phyloP scores from a whole-genome alignment of 345 rosid species.

The Melaleuca alternifolia region DNA sequence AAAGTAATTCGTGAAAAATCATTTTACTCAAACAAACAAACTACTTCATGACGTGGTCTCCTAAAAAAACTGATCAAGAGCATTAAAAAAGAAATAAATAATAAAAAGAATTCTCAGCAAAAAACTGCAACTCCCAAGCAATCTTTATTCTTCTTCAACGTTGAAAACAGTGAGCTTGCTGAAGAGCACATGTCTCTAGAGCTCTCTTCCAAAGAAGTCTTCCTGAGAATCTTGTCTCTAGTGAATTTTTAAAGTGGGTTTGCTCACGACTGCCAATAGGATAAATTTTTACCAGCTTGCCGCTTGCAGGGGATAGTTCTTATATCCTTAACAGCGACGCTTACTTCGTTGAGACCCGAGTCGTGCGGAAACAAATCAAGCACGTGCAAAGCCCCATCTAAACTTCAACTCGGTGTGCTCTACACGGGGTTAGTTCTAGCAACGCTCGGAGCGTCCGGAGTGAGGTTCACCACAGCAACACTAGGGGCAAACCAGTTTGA shows the following conservation, averaged over 20 bases:
- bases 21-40: background rate
- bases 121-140: background rate
- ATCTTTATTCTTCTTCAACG: no score
- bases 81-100: background rate
- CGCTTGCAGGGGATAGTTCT: slow-evolving; percentile 7
- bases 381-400: background rate
- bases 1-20: background rate
- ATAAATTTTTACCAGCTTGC: background rate
- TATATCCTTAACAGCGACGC: slow-evolving; percentile 2
- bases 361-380: background rate
- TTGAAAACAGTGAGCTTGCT: background rate
- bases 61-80: background rate
- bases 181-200: background rate
- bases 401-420: slow-evolving; percentile 3
- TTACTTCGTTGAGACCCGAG: slow-evolving; percentile 7
- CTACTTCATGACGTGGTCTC: background rate
- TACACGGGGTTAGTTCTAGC: slow-evolving; percentile 6
- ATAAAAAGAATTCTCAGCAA: background rate
- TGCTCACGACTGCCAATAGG: background rate
- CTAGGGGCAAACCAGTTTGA: slow-evolving; percentile 11
- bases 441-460: slow-evolving; percentile 2
- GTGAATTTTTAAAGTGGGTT: background rate
- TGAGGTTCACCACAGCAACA: slow-evolving; percentile 3
- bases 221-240: background rate
- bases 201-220: background rate